Conservation (phyloP, 352 stramenopile genomes). For the Phytophthora parvispora region DNA sequence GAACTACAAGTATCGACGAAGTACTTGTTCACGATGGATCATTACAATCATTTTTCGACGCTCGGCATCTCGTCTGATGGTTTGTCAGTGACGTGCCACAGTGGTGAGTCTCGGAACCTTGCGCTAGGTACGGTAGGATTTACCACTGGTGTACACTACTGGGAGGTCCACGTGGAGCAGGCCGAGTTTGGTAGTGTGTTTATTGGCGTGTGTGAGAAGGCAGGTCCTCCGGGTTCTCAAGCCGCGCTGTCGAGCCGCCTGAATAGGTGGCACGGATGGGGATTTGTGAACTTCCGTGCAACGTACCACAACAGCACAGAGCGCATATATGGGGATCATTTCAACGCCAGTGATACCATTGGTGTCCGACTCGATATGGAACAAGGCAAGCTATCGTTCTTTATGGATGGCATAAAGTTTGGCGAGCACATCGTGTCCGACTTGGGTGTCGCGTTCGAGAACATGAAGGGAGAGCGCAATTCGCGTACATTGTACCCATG, state of each 20-base stretch:
- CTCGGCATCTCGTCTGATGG: conserved; percentile 82
- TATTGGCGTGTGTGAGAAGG: conserved; percentile 96
- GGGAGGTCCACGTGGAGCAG: conserved; percentile 98
- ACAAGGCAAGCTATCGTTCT: conserved; percentile 97
- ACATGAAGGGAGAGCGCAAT: conserved; percentile 88
- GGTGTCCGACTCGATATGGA: conserved; percentile 99
- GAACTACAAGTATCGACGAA: conserved; percentile 74
- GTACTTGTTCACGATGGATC: conserved; percentile 90
- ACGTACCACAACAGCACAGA: conserved; percentile 95
- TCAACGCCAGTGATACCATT: conserved; percentile 98
- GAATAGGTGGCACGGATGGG: conserved; percentile 95
- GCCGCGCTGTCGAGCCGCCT: conserved; percentile 78
- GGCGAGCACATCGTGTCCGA: conserved; percentile 99
- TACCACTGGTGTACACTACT: conserved; percentile 96
- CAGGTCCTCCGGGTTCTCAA: conserved; percentile 80
- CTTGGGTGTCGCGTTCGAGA: conserved; percentile 98
- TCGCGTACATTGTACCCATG: conserved; percentile 96
- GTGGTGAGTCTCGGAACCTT: conserved; percentile 88
- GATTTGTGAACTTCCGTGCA: conserved; percentile 98
- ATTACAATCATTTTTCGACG: conserved; percentile 82
- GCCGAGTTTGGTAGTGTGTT: conserved; percentile 98
- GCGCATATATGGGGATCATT: conserved; percentile 91
- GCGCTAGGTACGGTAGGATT: conserved; percentile 90
- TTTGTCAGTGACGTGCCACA: conserved; percentile 84
- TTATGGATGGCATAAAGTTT: conserved; percentile 99